Evolutionary conservation across 768 basidiomycete genomes (phyloP), one percentile per base, ranked within the genome.

Genomic region (Hypholoma fasciculare): DNA sequence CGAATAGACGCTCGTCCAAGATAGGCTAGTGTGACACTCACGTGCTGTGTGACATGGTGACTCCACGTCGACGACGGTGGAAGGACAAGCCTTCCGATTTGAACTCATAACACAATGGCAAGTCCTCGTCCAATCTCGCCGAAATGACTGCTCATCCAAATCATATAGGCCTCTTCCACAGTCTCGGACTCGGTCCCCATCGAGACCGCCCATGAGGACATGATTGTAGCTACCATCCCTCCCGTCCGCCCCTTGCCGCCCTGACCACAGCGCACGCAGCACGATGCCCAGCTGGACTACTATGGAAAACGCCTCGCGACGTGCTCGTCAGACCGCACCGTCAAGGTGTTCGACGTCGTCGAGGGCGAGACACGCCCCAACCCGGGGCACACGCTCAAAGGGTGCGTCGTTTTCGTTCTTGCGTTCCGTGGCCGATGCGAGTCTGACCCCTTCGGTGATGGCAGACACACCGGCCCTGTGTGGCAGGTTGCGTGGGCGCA

Each of bases 401-500:
- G 93, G 92, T 94, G 37, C 49, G 58, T 30, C 19, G n/a, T 42
- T 7, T 30, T 19, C 20, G 36, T 58, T 57, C 27, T 58, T 14
- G 38, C 26, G 38, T 53, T 44, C 49, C 19, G 61, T 19, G 30
- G 23, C 23, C 23, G 23, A 1, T 1, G 23, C 23, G 23, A 23
- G 1, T 23, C 23, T 23, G 23, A 23, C 23, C 23, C 23, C 23
- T 23, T 23, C 23, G 2, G 4, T 23, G 23, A 23, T 23, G 23
- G 23, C 46, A 97, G 96, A 40, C 97, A 98, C 74, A 92, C 92
- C 3, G 96, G 96, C 9, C 96, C 97, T 7, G 95, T 99, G 38
- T 98, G 96, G 96, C 94, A 96, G 67, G 89, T 99, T 51, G 86
- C 95, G 20, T 99, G 97, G 97, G 96, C 92, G 2, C 96, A 99